These are phyloP conservation scores for Dentipellis sp. DNA, from an alignment of 768 basidiomycete species.

Conservation along the genomic window DNA sequence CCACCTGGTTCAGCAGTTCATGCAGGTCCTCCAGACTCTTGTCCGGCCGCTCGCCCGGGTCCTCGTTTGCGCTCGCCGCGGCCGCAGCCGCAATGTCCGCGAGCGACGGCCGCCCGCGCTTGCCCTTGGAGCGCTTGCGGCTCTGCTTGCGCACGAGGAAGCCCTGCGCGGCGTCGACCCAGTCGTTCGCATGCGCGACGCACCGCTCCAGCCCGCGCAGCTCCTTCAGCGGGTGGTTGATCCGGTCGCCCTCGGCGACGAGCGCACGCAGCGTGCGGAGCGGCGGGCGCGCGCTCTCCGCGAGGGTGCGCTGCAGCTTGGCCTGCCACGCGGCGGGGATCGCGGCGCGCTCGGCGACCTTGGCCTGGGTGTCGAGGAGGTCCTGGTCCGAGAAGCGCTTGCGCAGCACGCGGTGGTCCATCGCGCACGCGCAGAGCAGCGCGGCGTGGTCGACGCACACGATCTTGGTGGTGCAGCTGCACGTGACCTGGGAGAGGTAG, in stretches of 20 bases:
- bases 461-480: slow-evolving; percentile 67
- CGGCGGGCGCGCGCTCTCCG: slow-evolving; percentile 60
- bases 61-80: slow-evolving; percentile 37
- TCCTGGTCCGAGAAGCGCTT: slow-evolving; percentile 78
- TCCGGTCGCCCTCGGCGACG: slow-evolving; percentile 85
- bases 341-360: slow-evolving; percentile 61
- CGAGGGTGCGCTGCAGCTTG: slow-evolving; percentile 58
- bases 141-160: slow-evolving; percentile 76
- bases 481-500: slow-evolving; percentile 89
- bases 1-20: slow-evolving; percentile 59
- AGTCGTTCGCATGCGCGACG: slow-evolving; percentile 73
- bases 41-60: slow-evolving; percentile 63
- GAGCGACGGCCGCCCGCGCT: slow-evolving; percentile 35
- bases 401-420: slow-evolving; percentile 52
- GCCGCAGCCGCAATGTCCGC: slow-evolving; percentile 17
- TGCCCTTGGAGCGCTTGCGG: slow-evolving; percentile 62
- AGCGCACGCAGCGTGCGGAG: slow-evolving; percentile 73
- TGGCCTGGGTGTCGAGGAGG: slow-evolving; percentile 54
- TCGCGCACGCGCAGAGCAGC: slow-evolving; percentile 60
- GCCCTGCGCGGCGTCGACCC: slow-evolving; percentile 78
- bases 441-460: slow-evolving; percentile 82
- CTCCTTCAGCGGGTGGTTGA: slow-evolving; percentile 67
- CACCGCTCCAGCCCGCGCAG: slow-evolving; percentile 65
- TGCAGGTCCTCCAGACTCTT: slow-evolving; percentile 64
- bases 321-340: slow-evolving; percentile 68